These are phyloP conservation scores for Exserohilum rostratum DNA, from an alignment of 2,329 filamentous ascomycete genomes.

Conservation along the genomic window DNA sequence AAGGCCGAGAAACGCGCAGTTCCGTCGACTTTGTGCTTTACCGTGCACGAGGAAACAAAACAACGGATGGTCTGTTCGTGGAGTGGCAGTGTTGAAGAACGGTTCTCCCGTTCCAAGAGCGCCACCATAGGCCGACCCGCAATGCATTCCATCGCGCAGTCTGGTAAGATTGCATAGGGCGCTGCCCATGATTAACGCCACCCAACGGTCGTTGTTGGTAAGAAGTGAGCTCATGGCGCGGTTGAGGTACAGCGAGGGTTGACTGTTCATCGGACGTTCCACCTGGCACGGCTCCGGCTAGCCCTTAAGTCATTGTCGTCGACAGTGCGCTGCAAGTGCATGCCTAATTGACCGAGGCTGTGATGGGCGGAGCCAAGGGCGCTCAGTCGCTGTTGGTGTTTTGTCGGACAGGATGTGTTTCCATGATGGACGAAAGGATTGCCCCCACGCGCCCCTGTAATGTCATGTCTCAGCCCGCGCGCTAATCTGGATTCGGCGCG, in stretches of 20 bases:
- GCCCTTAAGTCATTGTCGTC: no score
- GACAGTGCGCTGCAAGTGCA: no score
- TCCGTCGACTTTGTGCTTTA: background rate
- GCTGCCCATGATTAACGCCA: slow-evolving; percentile 9
- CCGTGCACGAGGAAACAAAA: background rate
- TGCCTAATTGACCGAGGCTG: no score
- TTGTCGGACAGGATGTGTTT: background rate
- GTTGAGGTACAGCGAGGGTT: background rate
- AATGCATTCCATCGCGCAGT: slow-evolving; percentile 5
- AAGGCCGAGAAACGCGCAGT: background rate
- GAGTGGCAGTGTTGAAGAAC: background rate
- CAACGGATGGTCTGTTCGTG: background rate
- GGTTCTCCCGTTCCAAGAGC: background rate
- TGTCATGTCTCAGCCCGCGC: slow-evolving; percentile 11
- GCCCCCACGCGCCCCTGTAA: slow-evolving; percentile 24
- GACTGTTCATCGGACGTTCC: background rate
- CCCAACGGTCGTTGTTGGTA: background rate
- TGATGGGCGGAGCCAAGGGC: no score
- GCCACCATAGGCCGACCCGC: slow-evolving; percentile 1
- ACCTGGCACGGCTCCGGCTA: background rate
- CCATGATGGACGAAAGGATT: slow-evolving; percentile 4
- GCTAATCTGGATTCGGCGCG: slow-evolving; percentile 19
- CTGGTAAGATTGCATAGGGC: slow-evolving; percentile 15
- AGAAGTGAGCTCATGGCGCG: background rate
- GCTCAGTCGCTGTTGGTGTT: no score